Conservation (phyloP, 2,329 filamentous ascomycete species). For the Phoma sp. region DNA sequence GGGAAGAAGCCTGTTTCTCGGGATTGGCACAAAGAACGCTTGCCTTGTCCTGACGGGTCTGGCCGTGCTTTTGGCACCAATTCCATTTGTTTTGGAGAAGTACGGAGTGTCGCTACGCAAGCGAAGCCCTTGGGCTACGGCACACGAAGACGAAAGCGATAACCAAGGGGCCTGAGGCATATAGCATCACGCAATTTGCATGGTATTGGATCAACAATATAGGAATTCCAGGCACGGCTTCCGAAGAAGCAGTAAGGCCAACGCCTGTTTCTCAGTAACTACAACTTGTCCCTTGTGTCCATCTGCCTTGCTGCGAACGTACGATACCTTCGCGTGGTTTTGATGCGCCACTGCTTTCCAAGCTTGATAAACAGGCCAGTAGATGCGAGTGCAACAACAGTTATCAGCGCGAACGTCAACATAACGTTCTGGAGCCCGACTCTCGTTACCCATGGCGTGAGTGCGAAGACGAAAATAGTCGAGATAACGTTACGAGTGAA, state of each 20-base stretch:
- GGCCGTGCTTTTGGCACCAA: conserved; percentile 39
- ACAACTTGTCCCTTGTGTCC: conserved; percentile 9
- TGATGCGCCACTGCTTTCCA: conserved; percentile 13
- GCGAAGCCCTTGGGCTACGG: conserved; percentile 50
- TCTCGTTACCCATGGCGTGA: conserved; percentile 51
- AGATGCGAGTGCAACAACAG: conserved; percentile 5
- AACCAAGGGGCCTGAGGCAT: conserved; percentile 6
- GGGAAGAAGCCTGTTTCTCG: conserved; percentile 40
- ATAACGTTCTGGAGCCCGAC: conserved; percentile 18
- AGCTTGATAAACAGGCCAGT: conserved; percentile 14
- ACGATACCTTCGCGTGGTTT: conserved; percentile 4
- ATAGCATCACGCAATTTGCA: too few species aligned
- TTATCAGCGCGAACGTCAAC: conserved; percentile 19
- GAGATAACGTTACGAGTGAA: conserved; percentile 56
- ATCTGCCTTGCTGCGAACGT: conserved; percentile 7
- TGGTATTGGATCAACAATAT: too few species aligned
- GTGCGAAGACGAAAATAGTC: conserved; percentile 57
- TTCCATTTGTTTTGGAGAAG: conserved; percentile 45
- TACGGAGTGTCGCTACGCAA: conserved; percentile 45
- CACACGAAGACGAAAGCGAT: conserved; percentile 47
- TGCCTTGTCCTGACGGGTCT: conserved; percentile 39
- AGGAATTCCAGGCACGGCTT: too few species aligned
- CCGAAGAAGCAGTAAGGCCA: too few species aligned
- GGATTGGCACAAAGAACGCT: conserved; percentile 40
- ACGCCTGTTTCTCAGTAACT: too few species aligned